Conservation (phyloP, 208 protist genomes). For the Phytomonas francai region DNA sequence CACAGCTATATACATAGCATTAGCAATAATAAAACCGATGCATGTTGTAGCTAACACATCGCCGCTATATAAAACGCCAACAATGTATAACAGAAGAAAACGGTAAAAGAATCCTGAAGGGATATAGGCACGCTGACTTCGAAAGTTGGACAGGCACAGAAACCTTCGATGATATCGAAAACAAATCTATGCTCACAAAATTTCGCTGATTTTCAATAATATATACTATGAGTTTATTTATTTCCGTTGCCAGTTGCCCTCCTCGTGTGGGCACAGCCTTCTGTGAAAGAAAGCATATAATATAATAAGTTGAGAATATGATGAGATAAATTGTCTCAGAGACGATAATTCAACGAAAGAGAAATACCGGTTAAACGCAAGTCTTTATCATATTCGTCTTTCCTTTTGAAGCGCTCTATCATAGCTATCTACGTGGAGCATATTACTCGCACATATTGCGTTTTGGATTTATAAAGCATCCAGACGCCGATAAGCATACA, state of each 20-base stretch:
- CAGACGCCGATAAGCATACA: not conserved
- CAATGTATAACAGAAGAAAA: not conserved
- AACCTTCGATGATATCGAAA: not conserved
- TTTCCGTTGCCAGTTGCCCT: not conserved
- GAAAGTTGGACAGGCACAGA: not conserved
- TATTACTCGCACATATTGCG: not conserved
- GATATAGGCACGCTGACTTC: not conserved
- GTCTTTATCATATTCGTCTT: not conserved
- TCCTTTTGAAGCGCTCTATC: not conserved
- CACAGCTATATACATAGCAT: not conserved
- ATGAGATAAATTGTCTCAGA: not conserved
- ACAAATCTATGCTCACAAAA: not conserved
- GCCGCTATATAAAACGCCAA: not conserved
- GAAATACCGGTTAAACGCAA: not conserved
- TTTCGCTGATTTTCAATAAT: not conserved
- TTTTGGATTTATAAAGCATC: not conserved
- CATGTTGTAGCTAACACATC: not conserved
- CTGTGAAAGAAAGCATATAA: not conserved
- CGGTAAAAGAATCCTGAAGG: not conserved
- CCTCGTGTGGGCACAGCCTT: not conserved
- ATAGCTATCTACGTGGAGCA: not conserved
- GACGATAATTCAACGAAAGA: not conserved
- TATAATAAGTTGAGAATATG: not conserved
- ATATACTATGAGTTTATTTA: conserved; percentile 4
- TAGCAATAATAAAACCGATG: not conserved